Conservation (phyloP, 371 early-diverging fungal genomes). For the Mortierella sp. region DNA sequence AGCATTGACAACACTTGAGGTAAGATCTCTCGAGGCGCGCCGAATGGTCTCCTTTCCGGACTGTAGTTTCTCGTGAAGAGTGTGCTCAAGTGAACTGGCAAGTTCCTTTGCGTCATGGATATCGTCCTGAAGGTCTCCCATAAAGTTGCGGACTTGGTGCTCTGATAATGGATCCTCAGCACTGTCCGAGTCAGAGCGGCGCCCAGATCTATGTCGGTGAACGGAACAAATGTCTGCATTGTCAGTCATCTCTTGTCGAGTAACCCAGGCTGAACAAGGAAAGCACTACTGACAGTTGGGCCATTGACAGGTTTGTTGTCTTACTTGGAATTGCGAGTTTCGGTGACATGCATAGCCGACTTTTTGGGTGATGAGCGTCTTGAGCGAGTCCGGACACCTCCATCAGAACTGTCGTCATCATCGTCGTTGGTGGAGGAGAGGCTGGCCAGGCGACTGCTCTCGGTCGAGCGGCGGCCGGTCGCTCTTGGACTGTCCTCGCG, state of each 20-base stretch:
- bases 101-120: slow-evolving; percentile 27
- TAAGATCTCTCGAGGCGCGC: slow-evolving; percentile 25
- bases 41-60: slow-evolving; percentile 19
- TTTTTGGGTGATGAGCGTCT: slow-evolving; percentile 26
- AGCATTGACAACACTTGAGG: slow-evolving; percentile 12
- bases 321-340: not conserved
- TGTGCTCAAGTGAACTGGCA: slow-evolving; percentile 26
- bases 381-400: slow-evolving; percentile 1
- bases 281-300: not conserved
- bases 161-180: slow-evolving; percentile 41
- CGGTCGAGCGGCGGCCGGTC: slow-evolving; percentile 29
- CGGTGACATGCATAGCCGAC: not conserved
- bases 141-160: slow-evolving; percentile 31
- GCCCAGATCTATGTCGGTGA: not conserved
- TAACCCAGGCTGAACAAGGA: not conserved
- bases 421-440: slow-evolving; percentile 41
- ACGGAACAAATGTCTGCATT: not conserved
- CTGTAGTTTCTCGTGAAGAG: slow-evolving; percentile 18
- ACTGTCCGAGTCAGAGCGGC: slow-evolving; percentile 35
- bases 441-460: slow-evolving; percentile 24
- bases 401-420: slow-evolving; percentile 32
- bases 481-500: slow-evolving; percentile 32
- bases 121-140: slow-evolving; percentile 31
- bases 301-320: not conserved
- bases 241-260: not conserved